Conservation (phyloP, 768 basidiomycete species). For the Pluteus cervinus region DNA sequence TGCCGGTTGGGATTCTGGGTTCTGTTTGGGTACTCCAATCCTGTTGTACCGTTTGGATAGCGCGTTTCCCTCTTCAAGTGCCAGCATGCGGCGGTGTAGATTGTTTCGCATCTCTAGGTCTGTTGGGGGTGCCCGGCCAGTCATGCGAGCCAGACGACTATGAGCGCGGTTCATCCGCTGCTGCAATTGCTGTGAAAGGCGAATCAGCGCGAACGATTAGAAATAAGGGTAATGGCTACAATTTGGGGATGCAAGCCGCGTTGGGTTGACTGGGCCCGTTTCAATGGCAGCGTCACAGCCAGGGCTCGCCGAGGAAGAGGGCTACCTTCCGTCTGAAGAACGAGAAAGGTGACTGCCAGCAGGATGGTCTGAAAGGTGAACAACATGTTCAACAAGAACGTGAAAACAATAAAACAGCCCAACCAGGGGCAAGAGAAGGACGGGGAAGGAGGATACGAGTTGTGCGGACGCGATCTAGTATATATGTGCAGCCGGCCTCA, state of each 20-base stretch:
- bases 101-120: constrained; percentile 38
- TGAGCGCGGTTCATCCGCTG: constrained; percentile 64
- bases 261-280: constrained; percentile 25
- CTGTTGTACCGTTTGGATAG: constrained; percentile 32
- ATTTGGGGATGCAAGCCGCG: constrained; percentile 24
- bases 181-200: constrained; percentile 46
- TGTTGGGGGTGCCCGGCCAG: constrained; percentile 47
- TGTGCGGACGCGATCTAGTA: too few relatives aligned
- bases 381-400: constrained; percentile 5
- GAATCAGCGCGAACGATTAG: background rate
- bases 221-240: constrained; percentile 18
- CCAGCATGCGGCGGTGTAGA: constrained; percentile 41
- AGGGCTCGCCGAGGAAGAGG: too few relatives aligned
- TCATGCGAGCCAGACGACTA: constrained; percentile 65
- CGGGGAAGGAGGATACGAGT: constrained; percentile 15
- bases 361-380: too few relatives aligned
- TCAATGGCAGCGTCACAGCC: constrained; percentile 39
- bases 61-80: constrained; percentile 26
- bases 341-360: constrained; percentile 43
- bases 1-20: background rate
- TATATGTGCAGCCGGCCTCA: too few relatives aligned
- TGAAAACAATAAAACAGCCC: constrained; percentile 14
- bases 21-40: constrained; percentile 18
- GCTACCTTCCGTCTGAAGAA: constrained; percentile 30
- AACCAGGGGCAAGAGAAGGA: constrained; percentile 19